Evolutionary conservation across 768 basidiomycete species (phyloP).

Genomic region (Phaeotremella fagi): DNA sequence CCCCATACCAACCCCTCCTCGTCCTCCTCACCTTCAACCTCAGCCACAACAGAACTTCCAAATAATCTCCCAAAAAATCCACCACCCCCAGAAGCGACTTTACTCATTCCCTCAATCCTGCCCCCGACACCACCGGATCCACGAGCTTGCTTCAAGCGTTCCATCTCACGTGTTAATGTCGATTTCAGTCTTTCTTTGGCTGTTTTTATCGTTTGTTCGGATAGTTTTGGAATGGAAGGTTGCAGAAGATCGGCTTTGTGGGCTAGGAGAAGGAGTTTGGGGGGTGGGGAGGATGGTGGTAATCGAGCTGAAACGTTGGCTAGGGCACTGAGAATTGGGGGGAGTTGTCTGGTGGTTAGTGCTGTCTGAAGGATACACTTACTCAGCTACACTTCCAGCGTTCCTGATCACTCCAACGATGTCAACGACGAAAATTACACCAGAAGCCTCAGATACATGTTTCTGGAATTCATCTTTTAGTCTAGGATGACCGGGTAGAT

Average conservation of each 20-base stretch:
- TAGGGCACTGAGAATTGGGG: slow-evolving; percentile 32
- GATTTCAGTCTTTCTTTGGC: slow-evolving; percentile 32
- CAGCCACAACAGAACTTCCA: slow-evolving; percentile 8
- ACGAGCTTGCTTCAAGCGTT: slow-evolving; percentile 38
- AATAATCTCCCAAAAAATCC: slow-evolving; percentile 23
- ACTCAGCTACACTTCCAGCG: slow-evolving; percentile 40
- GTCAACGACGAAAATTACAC: slow-evolving; percentile 44
- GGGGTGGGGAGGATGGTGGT: slow-evolving; percentile 7
- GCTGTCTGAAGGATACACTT: slow-evolving; percentile 8
- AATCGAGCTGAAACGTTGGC: slow-evolving; percentile 14
- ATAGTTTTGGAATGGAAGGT: slow-evolving; percentile 22
- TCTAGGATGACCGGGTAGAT: slow-evolving; percentile 46
- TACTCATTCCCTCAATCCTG: slow-evolving; percentile 40
- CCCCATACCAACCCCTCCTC: slow-evolving; percentile 42
- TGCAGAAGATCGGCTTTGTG: slow-evolving; percentile 43
- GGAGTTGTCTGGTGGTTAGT: slow-evolving; percentile 26
- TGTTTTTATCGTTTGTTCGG: slow-evolving; percentile 15
- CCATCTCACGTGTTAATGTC: slow-evolving; percentile 44
- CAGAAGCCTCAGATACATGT: slow-evolving; percentile 23
- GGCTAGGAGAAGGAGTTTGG: slow-evolving; percentile 39
- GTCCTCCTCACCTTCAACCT: slow-evolving; percentile 14
- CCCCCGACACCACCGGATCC: slow-evolving; percentile 21
- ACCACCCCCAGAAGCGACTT: slow-evolving; percentile 16
- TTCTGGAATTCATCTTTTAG: slow-evolving; percentile 32
- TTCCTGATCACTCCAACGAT: slow-evolving; percentile 35